Conservation (phyloP, 2,329 filamentous ascomycete species). For the Penicillium sp. region DNA sequence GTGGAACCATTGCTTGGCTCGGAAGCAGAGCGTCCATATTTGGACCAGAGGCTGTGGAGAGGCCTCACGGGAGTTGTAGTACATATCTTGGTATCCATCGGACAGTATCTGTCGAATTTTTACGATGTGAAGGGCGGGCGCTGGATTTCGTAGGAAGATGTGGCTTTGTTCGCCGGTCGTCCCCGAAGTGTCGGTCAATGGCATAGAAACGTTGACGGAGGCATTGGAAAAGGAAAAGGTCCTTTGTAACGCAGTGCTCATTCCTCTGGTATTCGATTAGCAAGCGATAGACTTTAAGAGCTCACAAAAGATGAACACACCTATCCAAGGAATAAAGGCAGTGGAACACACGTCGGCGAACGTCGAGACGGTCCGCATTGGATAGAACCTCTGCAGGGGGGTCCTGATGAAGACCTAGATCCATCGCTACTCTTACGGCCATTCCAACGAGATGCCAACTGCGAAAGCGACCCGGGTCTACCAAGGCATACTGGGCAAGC, state of each 20-base stretch:
- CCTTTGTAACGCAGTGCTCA: slow-evolving; percentile 82
- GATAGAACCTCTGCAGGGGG: slow-evolving; percentile 68
- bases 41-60: slow-evolving; percentile 61
- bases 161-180: slow-evolving; percentile 41
- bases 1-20: slow-evolving; percentile 77
- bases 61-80: slow-evolving; percentile 71
- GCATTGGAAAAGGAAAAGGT: slow-evolving; percentile 94
- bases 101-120: slow-evolving; percentile 83
- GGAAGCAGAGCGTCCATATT: slow-evolving; percentile 41
- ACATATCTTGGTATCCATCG: slow-evolving; percentile 82
- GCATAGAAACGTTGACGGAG: slow-evolving; percentile 76
- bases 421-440: slow-evolving; percentile 80
- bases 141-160: slow-evolving; percentile 58
- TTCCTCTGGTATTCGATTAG: slow-evolving; percentile 57
- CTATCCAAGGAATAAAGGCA: slow-evolving; percentile 87
- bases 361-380: slow-evolving; percentile 68
- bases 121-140: slow-evolving; percentile 75
- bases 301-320: slow-evolving; percentile 45
- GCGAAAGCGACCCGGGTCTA: slow-evolving; percentile 88
- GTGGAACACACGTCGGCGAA: slow-evolving; percentile 81
- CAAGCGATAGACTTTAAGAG: background rate
- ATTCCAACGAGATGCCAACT: slow-evolving; percentile 93
- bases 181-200: slow-evolving; percentile 48
- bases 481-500: slow-evolving; percentile 82
- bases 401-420: slow-evolving; percentile 91